Evolutionary conservation across 1,139 yeast species (phyloP).

Genomic region (Blastobotrys arbuscula): DNA sequence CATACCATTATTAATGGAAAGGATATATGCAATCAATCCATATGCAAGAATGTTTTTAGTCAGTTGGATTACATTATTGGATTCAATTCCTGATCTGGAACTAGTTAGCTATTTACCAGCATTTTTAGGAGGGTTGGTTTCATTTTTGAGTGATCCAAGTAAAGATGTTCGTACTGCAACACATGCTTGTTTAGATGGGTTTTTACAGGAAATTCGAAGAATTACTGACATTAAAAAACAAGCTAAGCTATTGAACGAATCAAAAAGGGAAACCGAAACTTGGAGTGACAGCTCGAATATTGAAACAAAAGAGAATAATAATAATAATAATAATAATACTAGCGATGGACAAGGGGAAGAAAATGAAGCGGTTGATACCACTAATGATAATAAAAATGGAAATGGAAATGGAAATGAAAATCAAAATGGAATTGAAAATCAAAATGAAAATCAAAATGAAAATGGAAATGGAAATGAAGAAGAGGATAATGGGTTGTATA

Average conservation of each 20-base stretch:
- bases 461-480: background rate
- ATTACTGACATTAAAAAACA: conserved; percentile 61
- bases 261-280: background rate
- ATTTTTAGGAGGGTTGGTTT: conserved; percentile 77
- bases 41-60: conserved; percentile 87
- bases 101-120: conserved; percentile 82
- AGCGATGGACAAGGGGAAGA: background rate
- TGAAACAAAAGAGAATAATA: background rate
- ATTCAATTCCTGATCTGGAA: conserved; percentile 89
- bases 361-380: background rate
- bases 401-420: background rate
- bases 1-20: conserved; percentile 81
- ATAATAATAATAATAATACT: no score
- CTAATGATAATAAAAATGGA: background rate
- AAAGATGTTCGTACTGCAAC: conserved; percentile 87
- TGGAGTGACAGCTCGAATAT: background rate
- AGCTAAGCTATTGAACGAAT: conserved; percentile 15
- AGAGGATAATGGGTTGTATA: conserved; percentile 45
- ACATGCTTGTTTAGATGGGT: conserved; percentile 64
- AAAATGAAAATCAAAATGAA: background rate
- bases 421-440: background rate
- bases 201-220: conserved; percentile 74
- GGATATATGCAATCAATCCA: conserved; percentile 90
- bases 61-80: conserved; percentile 86
- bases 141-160: conserved; percentile 77